A percentile compares a stretch with the other conserved stretches of the same genome.
phyloP scores from a whole-genome alignment of 2,329 filamentous ascomycete species.

The Seiridium cupressi region DNA sequence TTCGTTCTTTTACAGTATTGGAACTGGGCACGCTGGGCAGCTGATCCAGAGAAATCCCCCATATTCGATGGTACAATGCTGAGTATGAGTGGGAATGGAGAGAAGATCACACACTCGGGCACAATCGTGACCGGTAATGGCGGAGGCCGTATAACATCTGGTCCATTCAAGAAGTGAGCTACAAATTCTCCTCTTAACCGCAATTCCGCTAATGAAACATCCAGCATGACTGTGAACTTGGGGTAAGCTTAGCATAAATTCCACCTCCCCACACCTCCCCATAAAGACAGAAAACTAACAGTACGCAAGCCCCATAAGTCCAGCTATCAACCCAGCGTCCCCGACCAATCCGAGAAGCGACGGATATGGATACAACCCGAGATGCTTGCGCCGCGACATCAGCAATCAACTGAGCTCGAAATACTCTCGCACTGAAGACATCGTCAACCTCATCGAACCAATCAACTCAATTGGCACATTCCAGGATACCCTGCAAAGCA shows the following conservation, averaged over 20 bases:
- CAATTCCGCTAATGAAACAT: neutral
- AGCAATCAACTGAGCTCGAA: conserved; percentile 25
- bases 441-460: conserved; percentile 28
- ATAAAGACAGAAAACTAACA: neutral
- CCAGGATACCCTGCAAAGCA: conserved; percentile 32
- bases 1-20: conserved; percentile 28
- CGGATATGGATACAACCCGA: conserved; percentile 41
- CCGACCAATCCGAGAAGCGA: conserved; percentile 27
- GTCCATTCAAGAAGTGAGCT: conserved; percentile 34
- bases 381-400: conserved; percentile 42
- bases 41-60: conserved; percentile 38
- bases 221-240: conserved; percentile 25
- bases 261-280: too few species aligned
- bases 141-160: conserved; percentile 45
- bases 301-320: conserved; percentile 14
- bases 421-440: conserved; percentile 17
- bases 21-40: conserved; percentile 41
- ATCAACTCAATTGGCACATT: conserved; percentile 28
- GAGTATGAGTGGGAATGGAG: conserved; percentile 39
- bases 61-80: conserved; percentile 46
- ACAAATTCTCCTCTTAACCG: neutral
- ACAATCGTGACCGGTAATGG: conserved; percentile 35
- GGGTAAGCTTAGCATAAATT: conserved; percentile 12
- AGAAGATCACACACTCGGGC: conserved; percentile 11
- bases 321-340: conserved; percentile 21